Evolutionary conservation across 345 rosid species (phyloP).

Genomic region (Geranium brycei): DNA sequence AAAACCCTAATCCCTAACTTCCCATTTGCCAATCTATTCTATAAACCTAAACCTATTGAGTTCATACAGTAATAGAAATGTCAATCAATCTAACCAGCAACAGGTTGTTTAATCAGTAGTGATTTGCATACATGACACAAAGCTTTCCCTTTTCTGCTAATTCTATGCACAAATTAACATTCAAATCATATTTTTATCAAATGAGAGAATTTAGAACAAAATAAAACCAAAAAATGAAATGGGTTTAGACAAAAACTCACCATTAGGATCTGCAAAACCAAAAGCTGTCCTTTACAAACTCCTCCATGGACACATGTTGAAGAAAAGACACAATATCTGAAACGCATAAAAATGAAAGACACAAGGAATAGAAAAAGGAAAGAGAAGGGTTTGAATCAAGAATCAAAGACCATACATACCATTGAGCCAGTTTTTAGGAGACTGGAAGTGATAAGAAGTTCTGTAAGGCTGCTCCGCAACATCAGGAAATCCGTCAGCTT

Average conservation of each 20-base stretch:
- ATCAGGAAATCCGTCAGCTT: background rate
- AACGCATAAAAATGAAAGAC: background rate
- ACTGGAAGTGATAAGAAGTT: conserved; percentile 39
- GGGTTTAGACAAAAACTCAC: conserved; percentile 15
- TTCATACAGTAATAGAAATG: background rate
- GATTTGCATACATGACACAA: background rate
- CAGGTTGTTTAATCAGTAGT: background rate
- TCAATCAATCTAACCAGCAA: background rate
- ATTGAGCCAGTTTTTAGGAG: conserved; percentile 40
- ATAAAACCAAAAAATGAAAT: background rate
- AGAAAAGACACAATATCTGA: background rate
- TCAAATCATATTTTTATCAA: background rate
- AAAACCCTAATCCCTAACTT: background rate
- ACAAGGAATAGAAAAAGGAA: background rate
- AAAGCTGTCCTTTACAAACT: conserved; percentile 4
- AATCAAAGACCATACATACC: conserved; percentile 20
- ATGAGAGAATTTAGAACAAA: no score
- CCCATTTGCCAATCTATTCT: background rate
- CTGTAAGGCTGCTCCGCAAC: conserved; percentile 15
- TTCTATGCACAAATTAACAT: background rate
- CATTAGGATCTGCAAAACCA: conserved; percentile 30
- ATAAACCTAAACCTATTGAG: no score
- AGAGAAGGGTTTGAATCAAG: background rate
- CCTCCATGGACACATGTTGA: conserved; percentile 15
- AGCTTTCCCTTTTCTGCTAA: no score